Base-by-base conservation (phyloP, 2,329 filamentous ascomycete species). In the Epichloe amarillans region DNA sequence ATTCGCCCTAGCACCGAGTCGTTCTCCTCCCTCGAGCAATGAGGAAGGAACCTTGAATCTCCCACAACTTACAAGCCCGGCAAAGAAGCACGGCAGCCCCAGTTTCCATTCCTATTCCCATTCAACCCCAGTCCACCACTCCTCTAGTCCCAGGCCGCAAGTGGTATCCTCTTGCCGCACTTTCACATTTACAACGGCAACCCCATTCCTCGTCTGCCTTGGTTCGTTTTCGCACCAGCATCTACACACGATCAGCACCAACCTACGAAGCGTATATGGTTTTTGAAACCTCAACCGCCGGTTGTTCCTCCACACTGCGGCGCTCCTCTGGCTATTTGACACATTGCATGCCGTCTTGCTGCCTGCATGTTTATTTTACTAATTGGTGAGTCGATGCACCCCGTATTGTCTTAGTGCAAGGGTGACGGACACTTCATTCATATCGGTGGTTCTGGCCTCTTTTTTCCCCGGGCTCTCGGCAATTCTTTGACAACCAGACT, bases 161-260 rank as follows among this genome's bases (percentile, higher is more conserved):
- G 37, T 38, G 46, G 50, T 23, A 58, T 60, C 58, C 50, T 57
- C 55, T 50, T 56, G 54, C 58, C 50, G 54, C 56, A 55, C 58
- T 53, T 55, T 50, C 55, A 46, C 52, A 52, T 56, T 56, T 56
- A 57, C 54, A 56, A 55, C 56, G 57, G 58, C 56, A 56, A 60
- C 56, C 47, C 59, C 57, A 58, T 61, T 53, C 56, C 57, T 55
- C 52, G 50, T 51, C 57, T 55, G 52, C 55, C 52, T 53, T 56
- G 51, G 47, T 51, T 51, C 49, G 49, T 51, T 50, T 51, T 54
- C 51, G 50, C 57, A 55, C 56, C 56, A 47, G 55, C 57, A 60
- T 61, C 60, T 55, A 54, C 58, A 52, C 53, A 52, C 35, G 41
- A 53, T 52, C 52, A 52, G 51, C 54, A 53, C 54, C 46, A 50